Percentiles rank a stretch among this genome's conserved stretches.
Evolutionary conservation across 176 grass and related monocot genomes (phyloP).

Genomic region (Carex scoparia): DNA sequence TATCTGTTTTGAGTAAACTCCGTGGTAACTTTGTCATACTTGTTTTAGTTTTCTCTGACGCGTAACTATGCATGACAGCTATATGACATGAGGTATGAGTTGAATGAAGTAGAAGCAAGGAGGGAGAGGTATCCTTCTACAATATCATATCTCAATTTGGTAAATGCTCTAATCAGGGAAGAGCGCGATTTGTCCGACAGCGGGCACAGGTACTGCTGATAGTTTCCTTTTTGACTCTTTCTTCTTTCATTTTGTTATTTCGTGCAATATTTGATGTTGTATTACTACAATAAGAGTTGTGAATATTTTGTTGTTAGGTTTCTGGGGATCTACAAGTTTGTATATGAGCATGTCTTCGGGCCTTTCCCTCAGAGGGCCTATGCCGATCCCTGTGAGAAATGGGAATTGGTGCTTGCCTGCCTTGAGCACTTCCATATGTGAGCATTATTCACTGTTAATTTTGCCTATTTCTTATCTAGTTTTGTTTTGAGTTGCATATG

Average conservation of each 20-base stretch:
- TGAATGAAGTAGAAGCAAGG: constrained; percentile 97
- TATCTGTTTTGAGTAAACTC: constrained; percentile 1
- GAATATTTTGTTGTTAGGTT: constrained; percentile 42
- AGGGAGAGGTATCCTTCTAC: constrained; percentile 94
- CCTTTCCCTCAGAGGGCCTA: constrained; percentile 96
- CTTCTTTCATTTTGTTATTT: constrained; percentile 16
- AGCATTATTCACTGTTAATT: constrained; percentile 28
- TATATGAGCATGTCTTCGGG: constrained; percentile 92
- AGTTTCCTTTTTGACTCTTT: not conserved
- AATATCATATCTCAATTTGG: constrained; percentile 93
- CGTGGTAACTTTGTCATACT: not conserved
- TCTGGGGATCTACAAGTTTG: constrained; percentile 91
- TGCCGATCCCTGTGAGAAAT: constrained; percentile 75
- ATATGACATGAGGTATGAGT: constrained; percentile 97
- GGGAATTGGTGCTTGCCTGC: constrained; percentile 86
- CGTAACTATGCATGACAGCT: constrained; percentile 42
- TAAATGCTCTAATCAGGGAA: constrained; percentile 91
- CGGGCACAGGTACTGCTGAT: constrained; percentile 52
- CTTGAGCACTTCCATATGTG: constrained; percentile 85
- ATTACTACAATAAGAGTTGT: not conserved
- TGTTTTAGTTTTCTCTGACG: constrained; percentile 16
- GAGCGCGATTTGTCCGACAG: constrained; percentile 75
- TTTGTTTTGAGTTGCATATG: not conserved
- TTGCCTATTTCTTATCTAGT: constrained; percentile 12
- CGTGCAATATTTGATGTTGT: not conserved